phyloP scores from a whole-genome alignment of 2,329 filamentous ascomycete genomes.

The Ascochyta clinopodiicola region DNA sequence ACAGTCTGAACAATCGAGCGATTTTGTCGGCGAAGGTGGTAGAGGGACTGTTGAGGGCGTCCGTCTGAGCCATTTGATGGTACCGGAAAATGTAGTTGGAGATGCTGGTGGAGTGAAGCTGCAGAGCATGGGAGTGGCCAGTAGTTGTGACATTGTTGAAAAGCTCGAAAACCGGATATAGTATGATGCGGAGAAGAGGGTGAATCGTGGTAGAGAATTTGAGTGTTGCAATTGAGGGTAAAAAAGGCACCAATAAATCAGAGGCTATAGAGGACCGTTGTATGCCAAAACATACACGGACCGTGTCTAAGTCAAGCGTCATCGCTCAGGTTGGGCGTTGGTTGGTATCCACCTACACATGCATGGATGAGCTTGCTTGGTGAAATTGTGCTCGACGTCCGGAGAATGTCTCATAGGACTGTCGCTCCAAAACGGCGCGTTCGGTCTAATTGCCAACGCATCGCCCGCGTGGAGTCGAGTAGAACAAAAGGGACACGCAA shows the following conservation, averaged over 20 bases:
- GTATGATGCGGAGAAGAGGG: not conserved
- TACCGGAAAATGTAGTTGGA: not conserved
- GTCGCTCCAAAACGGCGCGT: not conserved
- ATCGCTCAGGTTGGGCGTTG: slow-evolving; percentile 2
- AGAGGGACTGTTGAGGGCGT: slow-evolving; percentile 1
- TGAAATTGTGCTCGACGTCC: slow-evolving; percentile 1
- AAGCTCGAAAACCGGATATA: not conserved
- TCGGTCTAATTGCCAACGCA: not conserved
- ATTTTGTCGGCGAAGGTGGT: slow-evolving; percentile 1
- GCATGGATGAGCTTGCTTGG: slow-evolving; percentile 10
- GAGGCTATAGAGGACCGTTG: not conserved
- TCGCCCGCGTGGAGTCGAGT: not conserved
- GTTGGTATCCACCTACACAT: not conserved
- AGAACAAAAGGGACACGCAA: not conserved
- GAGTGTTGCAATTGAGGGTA: not conserved
- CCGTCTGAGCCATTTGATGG: slow-evolving; percentile 4
- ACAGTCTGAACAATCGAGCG: not conserved
- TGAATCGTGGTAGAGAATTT: not conserved
- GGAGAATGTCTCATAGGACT: not conserved
- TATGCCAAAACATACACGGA: slow-evolving; percentile 1
- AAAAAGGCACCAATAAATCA: not conserved
- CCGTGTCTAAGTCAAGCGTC: slow-evolving; percentile 1
- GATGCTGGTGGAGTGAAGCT: not conserved
- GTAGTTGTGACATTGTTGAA: not conserved
- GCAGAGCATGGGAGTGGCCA: not conserved